Evolutionary conservation across 805 yeast genomes (phyloP).

Genomic region (Starmerella powellii): DNA sequence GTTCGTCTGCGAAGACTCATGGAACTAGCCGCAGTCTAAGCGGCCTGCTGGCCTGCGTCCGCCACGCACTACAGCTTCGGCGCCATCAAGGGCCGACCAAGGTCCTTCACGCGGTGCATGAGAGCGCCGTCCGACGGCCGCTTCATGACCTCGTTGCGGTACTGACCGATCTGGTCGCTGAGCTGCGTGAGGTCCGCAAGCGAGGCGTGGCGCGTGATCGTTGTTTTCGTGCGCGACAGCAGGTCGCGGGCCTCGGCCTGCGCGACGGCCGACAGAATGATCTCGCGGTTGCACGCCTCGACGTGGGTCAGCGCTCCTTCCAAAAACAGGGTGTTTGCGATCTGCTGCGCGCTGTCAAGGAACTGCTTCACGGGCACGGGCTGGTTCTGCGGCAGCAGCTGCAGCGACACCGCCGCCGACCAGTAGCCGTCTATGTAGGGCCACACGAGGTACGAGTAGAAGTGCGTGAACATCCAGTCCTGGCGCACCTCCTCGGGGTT

Average conservation of each 20-base stretch:
- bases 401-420: conserved; percentile 31
- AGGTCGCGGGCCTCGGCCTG: conserved; percentile 30
- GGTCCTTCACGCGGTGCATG: conserved; percentile 5
- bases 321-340: conserved; percentile 34
- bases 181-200: conserved; percentile 22
- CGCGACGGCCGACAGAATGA: conserved; percentile 30
- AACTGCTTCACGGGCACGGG: conserved; percentile 27
- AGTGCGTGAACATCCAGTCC: conserved; percentile 30
- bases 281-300: conserved; percentile 34
- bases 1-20: too few species aligned
- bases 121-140: conserved; percentile 11
- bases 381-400: conserved; percentile 26
- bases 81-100: conserved; percentile 7
- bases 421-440: conserved; percentile 37
- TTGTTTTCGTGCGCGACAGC: conserved; percentile 19
- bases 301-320: conserved; percentile 33
- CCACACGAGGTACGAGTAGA: conserved; percentile 34
- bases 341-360: conserved; percentile 28
- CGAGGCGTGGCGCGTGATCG: conserved; percentile 4
- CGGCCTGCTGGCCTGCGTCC: neutral
- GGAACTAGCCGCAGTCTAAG: neutral
- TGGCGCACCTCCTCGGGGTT: conserved; percentile 15
- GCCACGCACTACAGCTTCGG: neutral
- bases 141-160: conserved; percentile 27
- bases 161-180: conserved; percentile 28